Percentiles rank a stretch among this genome's conserved stretches.
Evolutionary conservation across 495 filamentous ascomycete genomes (phyloP).

Genomic region (Penicillium cataractarum): DNA sequence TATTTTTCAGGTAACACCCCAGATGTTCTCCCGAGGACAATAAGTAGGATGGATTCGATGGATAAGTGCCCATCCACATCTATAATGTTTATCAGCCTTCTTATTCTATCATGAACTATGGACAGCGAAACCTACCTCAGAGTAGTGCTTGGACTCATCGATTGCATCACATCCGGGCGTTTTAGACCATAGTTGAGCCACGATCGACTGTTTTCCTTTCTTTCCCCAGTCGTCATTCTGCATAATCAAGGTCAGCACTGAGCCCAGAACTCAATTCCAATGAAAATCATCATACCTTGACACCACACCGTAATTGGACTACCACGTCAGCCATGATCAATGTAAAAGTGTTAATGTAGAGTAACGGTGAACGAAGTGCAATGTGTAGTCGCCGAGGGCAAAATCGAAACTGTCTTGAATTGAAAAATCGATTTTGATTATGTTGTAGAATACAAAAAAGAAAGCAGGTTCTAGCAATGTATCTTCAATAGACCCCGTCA

Average conservation of each 20-base stretch:
- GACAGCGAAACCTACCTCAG: conserved; percentile 36
- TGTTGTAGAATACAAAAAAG: conserved; percentile 1
- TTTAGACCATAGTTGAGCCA: conserved; percentile 46
- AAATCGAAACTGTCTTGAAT: too few relatives aligned
- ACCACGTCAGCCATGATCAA: conserved; percentile 38
- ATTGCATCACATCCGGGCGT: conserved; percentile 43
- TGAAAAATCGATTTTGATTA: not conserved
- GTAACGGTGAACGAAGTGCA: not conserved
- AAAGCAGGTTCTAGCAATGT: not conserved
- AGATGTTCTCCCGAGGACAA: conserved; percentile 65
- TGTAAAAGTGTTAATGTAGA: not conserved
- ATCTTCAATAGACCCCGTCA: not conserved
- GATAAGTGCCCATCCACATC: conserved; percentile 86
- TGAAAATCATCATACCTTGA: conserved; percentile 34
- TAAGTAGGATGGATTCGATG: conserved; percentile 66
- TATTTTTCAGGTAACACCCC: conserved; percentile 63
- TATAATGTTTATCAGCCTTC: conserved; percentile 20
- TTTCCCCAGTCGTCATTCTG: conserved; percentile 56
- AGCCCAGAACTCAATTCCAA: not conserved
- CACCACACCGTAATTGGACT: conserved; percentile 47
- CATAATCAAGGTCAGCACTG: not conserved
- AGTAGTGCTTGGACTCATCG: conserved; percentile 48
- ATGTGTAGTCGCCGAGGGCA: not conserved
- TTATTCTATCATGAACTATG: not conserved
- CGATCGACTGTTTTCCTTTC: conserved; percentile 47